Evolutionary conservation across 2,329 filamentous ascomycete species (phyloP).

Genomic region (Diaporthe amygdali): DNA sequence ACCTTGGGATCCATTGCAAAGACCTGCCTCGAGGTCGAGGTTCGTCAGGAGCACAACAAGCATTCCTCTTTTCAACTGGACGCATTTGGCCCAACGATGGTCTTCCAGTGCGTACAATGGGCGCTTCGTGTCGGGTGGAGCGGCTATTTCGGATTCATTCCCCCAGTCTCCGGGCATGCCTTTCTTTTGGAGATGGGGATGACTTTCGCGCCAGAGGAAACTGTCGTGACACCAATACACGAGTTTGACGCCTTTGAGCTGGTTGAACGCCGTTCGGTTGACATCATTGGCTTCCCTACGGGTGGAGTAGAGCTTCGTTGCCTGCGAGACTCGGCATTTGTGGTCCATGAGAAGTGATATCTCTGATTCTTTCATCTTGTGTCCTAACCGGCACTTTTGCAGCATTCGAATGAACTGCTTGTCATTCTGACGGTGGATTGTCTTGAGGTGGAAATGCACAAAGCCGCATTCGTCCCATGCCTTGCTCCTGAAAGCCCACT

Average conservation of each 20-base stretch:
- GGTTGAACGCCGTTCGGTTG: constrained; percentile 40
- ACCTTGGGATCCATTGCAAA: constrained; percentile 55
- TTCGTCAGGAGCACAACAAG: constrained; percentile 59
- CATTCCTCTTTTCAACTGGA: constrained; percentile 56
- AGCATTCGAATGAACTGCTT: constrained; percentile 58
- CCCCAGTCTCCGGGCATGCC: constrained; percentile 24
- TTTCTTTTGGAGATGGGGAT: constrained; percentile 35
- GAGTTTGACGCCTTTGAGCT: constrained; percentile 35
- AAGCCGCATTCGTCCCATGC: constrained; percentile 63
- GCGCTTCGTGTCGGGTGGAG: constrained; percentile 29
- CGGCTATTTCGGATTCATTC: not conserved
- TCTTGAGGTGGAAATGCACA: constrained; percentile 53
- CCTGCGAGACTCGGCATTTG: constrained; percentile 43
- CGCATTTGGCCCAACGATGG: constrained; percentile 49
- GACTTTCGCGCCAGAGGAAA: constrained; percentile 42
- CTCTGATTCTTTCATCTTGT: constrained; percentile 41
- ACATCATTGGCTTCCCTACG: constrained; percentile 41
- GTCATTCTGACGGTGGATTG: constrained; percentile 64
- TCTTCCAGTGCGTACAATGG: constrained; percentile 43
- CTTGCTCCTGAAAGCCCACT: constrained; percentile 64
- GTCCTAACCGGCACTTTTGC: constrained; percentile 57
- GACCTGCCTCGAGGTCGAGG: constrained; percentile 43
- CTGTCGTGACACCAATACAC: constrained; percentile 43
- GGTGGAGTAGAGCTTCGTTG: constrained; percentile 50
- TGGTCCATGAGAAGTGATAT: constrained; percentile 51